phyloP scores from a whole-genome alignment of 768 basidiomycete genomes.

The Leccinum pellstonianum region DNA sequence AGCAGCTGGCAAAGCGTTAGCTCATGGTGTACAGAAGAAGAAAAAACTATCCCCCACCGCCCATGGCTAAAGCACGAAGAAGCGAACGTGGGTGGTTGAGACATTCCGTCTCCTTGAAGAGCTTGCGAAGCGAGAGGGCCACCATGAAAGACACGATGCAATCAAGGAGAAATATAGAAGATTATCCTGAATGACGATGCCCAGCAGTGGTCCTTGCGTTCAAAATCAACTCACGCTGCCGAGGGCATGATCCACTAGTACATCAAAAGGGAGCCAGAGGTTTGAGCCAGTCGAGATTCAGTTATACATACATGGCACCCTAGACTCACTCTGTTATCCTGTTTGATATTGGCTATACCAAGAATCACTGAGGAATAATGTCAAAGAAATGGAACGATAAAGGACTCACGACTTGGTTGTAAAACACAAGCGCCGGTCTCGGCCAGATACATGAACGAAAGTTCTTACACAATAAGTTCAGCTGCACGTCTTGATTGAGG shows the following conservation, averaged over 20 bases:
- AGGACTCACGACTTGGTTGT: not conserved
- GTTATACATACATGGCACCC: not conserved
- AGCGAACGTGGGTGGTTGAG: not conserved
- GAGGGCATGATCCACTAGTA: not conserved
- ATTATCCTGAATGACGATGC: not conserved
- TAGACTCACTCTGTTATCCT: not conserved
- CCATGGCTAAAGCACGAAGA: not conserved
- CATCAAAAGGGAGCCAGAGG: not conserved
- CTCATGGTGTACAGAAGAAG: too few species aligned
- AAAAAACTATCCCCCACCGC: constrained; percentile 7
- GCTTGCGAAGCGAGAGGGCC: not conserved
- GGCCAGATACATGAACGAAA: not conserved
- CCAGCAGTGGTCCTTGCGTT: not conserved
- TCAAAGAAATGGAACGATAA: not conserved
- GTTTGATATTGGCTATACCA: not conserved
- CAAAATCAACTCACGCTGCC: not conserved
- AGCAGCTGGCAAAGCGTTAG: not conserved
- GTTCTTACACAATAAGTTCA: not conserved
- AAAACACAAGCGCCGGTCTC: not conserved
- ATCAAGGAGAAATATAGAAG: constrained; percentile 3
- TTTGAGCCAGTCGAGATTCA: not conserved
- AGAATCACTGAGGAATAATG: not conserved
- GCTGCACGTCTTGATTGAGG: not conserved
- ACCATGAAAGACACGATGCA: not conserved
- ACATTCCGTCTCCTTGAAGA: not conserved